Percentiles rank a stretch among this genome's conserved stretches.
These are phyloP conservation scores for Chlamydomonas incerta DNA, from an alignment of 139 green algal species.

Conservation along the genomic window DNA sequence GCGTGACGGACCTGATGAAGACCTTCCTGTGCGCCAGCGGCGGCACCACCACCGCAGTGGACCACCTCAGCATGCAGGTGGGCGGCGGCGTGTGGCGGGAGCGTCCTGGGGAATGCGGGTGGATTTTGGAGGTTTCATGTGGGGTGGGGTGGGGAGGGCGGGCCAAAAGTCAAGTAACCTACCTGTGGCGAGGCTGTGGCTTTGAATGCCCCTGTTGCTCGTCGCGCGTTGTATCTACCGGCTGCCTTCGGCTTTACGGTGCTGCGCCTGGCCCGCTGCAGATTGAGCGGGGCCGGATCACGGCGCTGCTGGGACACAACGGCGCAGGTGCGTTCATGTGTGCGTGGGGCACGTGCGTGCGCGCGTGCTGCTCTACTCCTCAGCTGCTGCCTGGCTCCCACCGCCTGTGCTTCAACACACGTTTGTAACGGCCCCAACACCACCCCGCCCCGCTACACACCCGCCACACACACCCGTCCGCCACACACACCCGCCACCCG, in stretches of 20 bases:
- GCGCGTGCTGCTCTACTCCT: not conserved
- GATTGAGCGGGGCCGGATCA: constrained; percentile 69
- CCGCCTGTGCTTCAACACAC: too few species aligned
- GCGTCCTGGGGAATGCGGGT: not conserved
- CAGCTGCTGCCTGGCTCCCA: too few species aligned
- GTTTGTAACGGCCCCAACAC: too few species aligned
- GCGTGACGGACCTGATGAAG: constrained; percentile 17
- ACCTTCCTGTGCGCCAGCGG: constrained; percentile 23
- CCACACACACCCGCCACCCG: not conserved
- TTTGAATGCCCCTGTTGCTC: too few species aligned
- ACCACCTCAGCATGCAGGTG: constrained; percentile 72
- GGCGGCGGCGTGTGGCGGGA: not conserved
- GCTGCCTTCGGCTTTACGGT: too few species aligned
- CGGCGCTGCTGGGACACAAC: constrained; percentile 88
- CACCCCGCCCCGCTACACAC: too few species aligned
- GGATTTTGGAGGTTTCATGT: not conserved
- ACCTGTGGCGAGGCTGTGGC: too few species aligned
- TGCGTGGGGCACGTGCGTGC: not conserved
- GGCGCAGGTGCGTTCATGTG: constrained; percentile 51
- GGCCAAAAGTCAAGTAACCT: too few species aligned
- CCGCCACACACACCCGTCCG: not conserved
- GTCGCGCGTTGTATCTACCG: too few species aligned
- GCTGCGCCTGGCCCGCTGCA: too few species aligned
- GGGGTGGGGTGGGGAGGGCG: too few species aligned
- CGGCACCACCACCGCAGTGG: constrained; percentile 70